Base-by-base conservation (phyloP, 257 asterid species). In the Misopates orontium region DNA sequence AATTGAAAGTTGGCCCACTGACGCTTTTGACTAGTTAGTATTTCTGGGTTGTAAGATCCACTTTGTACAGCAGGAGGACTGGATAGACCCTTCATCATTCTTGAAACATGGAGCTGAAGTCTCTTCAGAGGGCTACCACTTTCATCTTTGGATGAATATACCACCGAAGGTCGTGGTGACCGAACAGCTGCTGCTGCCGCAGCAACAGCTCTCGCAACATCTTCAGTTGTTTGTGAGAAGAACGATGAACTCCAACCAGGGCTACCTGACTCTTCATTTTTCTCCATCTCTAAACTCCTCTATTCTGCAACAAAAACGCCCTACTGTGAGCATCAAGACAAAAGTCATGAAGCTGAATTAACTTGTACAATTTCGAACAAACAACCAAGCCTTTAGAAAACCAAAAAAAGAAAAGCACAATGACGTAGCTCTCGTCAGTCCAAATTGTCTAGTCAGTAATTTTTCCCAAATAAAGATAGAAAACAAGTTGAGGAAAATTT, bases 1-100 rank as follows among this genome's bases (percentile, higher is more conserved):
- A 88, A 72, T 73, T 94, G 99, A 79, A 88, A 83, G 85, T 77
- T 87, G 60, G 99, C 96, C 99, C 99, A 94, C 81, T 94, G 99
- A 44, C 99, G 96, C 70, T 94, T 94, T 78, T 85, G 99, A 82
- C 96, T 94, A 32, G 99, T 94, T 31, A 94, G 84, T 51, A 91
- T 71, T 83, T 94, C 99, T 17, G 99, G 99, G 80, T 94, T 94
- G 84, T 90, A 94, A 24, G 77, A 72, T 60, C 96, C 87, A 58
- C 80, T 74, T 78, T 84, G 87, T 63, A 79, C 85, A 72, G 80
- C 90, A 56, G 99, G 82, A 59, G 99, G 93, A 72, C 79, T 80
- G n/a, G 99, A 87, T 54, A 94, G 77, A 53, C 98, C 99, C 81
- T 87, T 90, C 42, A 90, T 68, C 44, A 94, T 69, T 75, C 88